Conservation (phyloP, 2,329 filamentous ascomycete genomes). For the Curvularia sp. region DNA sequence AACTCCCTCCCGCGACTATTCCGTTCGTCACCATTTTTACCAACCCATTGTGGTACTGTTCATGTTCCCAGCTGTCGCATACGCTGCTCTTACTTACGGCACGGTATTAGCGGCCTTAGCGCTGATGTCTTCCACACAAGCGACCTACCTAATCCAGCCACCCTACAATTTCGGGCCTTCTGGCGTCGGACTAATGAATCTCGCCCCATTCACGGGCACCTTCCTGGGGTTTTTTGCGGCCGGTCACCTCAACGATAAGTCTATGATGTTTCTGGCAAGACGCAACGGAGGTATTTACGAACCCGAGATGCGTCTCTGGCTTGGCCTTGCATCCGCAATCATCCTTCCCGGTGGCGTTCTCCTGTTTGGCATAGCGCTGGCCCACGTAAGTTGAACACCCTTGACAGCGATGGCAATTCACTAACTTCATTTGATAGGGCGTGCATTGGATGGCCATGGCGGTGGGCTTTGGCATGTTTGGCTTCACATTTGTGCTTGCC, state of each 20-base stretch:
- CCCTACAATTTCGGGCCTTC: slow-evolving; percentile 53
- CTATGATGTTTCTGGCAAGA: slow-evolving; percentile 46
- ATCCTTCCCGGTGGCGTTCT: slow-evolving; percentile 48
- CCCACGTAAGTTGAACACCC: slow-evolving; percentile 22
- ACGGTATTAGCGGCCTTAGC: slow-evolving; percentile 50
- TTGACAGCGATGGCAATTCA: neutral
- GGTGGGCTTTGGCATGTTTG: slow-evolving; percentile 50
- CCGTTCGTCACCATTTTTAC: slow-evolving; percentile 41
- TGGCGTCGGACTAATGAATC: slow-evolving; percentile 51
- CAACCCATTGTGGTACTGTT: slow-evolving; percentile 50
- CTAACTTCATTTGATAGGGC: slow-evolving; percentile 25
- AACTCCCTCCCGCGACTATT: slow-evolving; percentile 34
- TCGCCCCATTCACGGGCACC: slow-evolving; percentile 53
- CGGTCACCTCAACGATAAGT: slow-evolving; percentile 31
- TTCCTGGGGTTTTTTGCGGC: slow-evolving; percentile 37
- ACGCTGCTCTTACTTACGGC: slow-evolving; percentile 43
- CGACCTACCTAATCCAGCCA: slow-evolving; percentile 47
- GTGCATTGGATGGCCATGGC: slow-evolving; percentile 40
- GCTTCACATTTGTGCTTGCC: slow-evolving; percentile 48
- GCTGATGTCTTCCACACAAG: slow-evolving; percentile 49
- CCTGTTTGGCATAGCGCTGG: slow-evolving; percentile 50
- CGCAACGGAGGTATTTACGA: slow-evolving; percentile 54
- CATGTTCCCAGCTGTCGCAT: slow-evolving; percentile 52
- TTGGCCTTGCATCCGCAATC: slow-evolving; percentile 45
- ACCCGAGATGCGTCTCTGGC: slow-evolving; percentile 56